Percentiles rank a stretch among this genome's conserved stretches.
phyloP scores from a whole-genome alignment of 2,329 filamentous ascomycete species.

The Colletotrichum trifolii region DNA sequence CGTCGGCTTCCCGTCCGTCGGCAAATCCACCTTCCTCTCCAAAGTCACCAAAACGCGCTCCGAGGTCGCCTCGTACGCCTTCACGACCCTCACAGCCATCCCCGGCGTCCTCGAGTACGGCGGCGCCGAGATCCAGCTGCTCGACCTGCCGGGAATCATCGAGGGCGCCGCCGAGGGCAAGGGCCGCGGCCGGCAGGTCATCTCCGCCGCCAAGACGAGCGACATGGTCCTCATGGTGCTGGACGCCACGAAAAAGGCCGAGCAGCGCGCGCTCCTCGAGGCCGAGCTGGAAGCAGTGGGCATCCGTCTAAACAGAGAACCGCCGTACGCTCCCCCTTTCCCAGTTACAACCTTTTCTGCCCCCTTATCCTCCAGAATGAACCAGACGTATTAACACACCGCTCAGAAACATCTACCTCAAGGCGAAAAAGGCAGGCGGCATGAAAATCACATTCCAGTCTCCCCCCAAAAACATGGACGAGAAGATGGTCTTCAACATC shows the following conservation, averaged over 20 bases:
- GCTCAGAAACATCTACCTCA: slow-evolving; percentile 92
- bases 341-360: not conserved
- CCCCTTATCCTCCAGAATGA: not conserved
- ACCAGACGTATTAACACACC: slow-evolving; percentile 6
- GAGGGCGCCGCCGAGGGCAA: slow-evolving; percentile 97
- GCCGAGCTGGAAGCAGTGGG: slow-evolving; percentile 94
- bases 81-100: slow-evolving; percentile 97
- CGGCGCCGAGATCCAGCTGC: slow-evolving; percentile 96
- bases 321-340: slow-evolving; percentile 71
- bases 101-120: slow-evolving; percentile 98
- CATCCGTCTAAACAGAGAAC: slow-evolving; percentile 90
- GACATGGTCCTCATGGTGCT: slow-evolving; percentile 97
- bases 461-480: slow-evolving; percentile 90
- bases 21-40: slow-evolving; percentile 98
- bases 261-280: slow-evolving; percentile 90
- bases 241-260: slow-evolving; percentile 95
- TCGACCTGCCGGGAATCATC: slow-evolving; percentile 98
- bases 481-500: slow-evolving; percentile 99
- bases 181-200: slow-evolving; percentile 94
- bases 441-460: slow-evolving; percentile 98
- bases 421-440: slow-evolving; percentile 93
- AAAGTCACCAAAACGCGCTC: slow-evolving; percentile 99
- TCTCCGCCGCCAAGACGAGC: slow-evolving; percentile 97
- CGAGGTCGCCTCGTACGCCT: slow-evolving; percentile 94
- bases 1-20: slow-evolving; percentile 98